These are phyloP conservation scores for Yamadazyma dushanensis DNA, from an alignment of 1,139 yeast genomes.

Conservation along the genomic window DNA sequence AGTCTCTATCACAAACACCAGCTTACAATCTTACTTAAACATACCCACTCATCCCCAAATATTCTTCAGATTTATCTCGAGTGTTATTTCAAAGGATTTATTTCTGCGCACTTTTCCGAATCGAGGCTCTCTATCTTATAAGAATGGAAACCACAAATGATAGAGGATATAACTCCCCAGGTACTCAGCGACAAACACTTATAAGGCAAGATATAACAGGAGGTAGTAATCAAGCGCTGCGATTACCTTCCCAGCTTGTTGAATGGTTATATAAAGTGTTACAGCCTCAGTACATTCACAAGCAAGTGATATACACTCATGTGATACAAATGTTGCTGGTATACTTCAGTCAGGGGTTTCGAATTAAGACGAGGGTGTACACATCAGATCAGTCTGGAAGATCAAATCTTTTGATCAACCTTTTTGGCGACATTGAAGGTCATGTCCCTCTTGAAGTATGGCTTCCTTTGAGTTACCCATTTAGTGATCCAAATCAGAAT, in stretches of 20 bases:
- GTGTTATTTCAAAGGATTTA: slow-evolving; percentile 4
- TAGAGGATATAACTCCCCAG: background rate
- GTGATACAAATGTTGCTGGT: slow-evolving; percentile 53
- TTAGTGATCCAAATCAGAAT: slow-evolving; percentile 15
- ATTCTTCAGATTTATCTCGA: background rate
- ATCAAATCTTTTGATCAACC: slow-evolving; percentile 58
- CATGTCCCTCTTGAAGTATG: slow-evolving; percentile 69
- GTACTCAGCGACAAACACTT: background rate
- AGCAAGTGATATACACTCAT: slow-evolving; percentile 60
- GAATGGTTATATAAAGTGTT: slow-evolving; percentile 47
- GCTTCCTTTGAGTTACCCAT: slow-evolving; percentile 75
- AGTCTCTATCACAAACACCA: too few species aligned
- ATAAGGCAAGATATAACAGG: background rate
- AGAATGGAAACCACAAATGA: background rate
- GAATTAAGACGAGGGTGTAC: slow-evolving; percentile 71
- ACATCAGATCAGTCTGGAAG: slow-evolving; percentile 57
- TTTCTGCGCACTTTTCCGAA: slow-evolving; percentile 1
- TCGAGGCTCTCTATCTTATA: background rate
- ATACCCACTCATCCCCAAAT: background rate
- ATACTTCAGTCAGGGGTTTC: slow-evolving; percentile 38
- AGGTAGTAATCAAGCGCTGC: background rate
- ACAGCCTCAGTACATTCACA: slow-evolving; percentile 53
- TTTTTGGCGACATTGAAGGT: slow-evolving; percentile 51
- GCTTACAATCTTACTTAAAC: too few species aligned
- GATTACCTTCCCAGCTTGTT: slow-evolving; percentile 34